Percentiles rank a stretch among this genome's conserved stretches.
Evolutionary conservation across 495 filamentous ascomycete species (phyloP).

Genomic region (Penicillium tannophilum): DNA sequence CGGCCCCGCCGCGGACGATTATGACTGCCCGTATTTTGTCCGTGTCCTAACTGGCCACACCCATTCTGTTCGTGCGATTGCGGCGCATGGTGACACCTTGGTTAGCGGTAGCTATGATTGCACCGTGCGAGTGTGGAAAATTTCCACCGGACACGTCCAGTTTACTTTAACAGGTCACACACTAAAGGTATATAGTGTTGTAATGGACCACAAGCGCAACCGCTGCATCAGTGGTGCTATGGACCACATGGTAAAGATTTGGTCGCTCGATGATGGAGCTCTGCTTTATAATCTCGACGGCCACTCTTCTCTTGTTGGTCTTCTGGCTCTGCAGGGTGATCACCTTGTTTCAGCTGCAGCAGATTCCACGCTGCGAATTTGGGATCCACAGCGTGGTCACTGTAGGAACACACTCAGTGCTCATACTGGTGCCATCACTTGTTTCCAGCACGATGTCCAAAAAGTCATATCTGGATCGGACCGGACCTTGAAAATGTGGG

Average conservation of each 20-base stretch:
- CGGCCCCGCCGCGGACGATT: slow-evolving; percentile 72
- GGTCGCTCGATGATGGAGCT: slow-evolving; percentile 88
- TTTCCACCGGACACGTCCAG: slow-evolving; percentile 89
- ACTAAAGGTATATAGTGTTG: slow-evolving; percentile 97
- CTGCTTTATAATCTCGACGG: slow-evolving; percentile 91
- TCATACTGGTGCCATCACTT: slow-evolving; percentile 96
- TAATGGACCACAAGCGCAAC: slow-evolving; percentile 87
- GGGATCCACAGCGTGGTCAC: slow-evolving; percentile 92
- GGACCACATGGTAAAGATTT: slow-evolving; percentile 97
- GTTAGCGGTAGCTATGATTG: slow-evolving; percentile 98
- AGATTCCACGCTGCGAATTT: slow-evolving; percentile 92
- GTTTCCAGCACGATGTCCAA: slow-evolving; percentile 96
- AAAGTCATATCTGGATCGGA: slow-evolving; percentile 98
- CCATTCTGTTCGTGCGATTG: slow-evolving; percentile 97
- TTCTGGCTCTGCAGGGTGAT: slow-evolving; percentile 85
- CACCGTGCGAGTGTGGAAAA: slow-evolving; percentile 95
- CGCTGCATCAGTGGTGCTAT: slow-evolving; percentile 98
- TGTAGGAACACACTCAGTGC: slow-evolving; percentile 89
- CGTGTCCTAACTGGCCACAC: slow-evolving; percentile 82
- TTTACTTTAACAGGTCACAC: slow-evolving; percentile 86
- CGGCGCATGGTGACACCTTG: slow-evolving; percentile 92
- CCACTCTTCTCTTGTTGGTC: slow-evolving; percentile 88
- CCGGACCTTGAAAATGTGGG: slow-evolving; percentile 98
- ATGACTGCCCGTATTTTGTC: slow-evolving; percentile 91
- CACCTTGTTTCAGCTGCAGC: slow-evolving; percentile 93